Base-by-base conservation (phyloP, 495 filamentous ascomycete species). In the Tuber magnatum region DNA sequence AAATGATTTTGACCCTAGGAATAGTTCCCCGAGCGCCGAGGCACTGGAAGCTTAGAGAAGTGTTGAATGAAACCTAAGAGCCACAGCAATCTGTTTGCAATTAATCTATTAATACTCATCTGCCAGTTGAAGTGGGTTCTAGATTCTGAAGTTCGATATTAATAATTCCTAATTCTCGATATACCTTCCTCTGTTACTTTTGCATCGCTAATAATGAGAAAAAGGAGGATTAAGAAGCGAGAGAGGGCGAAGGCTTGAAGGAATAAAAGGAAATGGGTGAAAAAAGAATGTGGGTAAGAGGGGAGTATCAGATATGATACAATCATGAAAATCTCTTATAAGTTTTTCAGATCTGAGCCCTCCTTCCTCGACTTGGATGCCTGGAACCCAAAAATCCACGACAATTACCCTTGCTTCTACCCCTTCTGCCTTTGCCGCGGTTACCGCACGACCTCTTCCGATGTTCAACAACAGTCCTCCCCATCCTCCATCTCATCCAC, bases 401-500 rank as follows among this genome's bases (percentile, higher is more conserved):
- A 32, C 28, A 2, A 18, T 35, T 65, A 3, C 28, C 28, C 18
- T 28, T 65, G 32, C 16, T n/a, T 65, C 56, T 32, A 65, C 28
- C 28, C 4, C 28, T 65, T 28, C 28, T 0, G 14, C 32, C 56
- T 35, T 28, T 65, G 7, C 39, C 39, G 7, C 39, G 39, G 39
- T 3, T 7, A 40, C 39, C 7, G 2, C 7, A 7, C 2, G 39
- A 7, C 39, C 39, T 40, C 39, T 40, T 40, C 39, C 39, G 39
- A 40, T 2, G 39, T 3, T 2, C 3, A 40, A 40, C 39, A 40
- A 7, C 7, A 40, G 39, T 40, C 39, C 3, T 82, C 82, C 75
- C 84, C 84, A 70, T 83, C 80, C 22, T 82, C 81, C 75, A 82
- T 32, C 28, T 80, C 77, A 5, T 68, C 78, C 75, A 71, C 84